phyloP scores from a whole-genome alignment of 352 stramenopile genomes.

The Phytophthora multivora region DNA sequence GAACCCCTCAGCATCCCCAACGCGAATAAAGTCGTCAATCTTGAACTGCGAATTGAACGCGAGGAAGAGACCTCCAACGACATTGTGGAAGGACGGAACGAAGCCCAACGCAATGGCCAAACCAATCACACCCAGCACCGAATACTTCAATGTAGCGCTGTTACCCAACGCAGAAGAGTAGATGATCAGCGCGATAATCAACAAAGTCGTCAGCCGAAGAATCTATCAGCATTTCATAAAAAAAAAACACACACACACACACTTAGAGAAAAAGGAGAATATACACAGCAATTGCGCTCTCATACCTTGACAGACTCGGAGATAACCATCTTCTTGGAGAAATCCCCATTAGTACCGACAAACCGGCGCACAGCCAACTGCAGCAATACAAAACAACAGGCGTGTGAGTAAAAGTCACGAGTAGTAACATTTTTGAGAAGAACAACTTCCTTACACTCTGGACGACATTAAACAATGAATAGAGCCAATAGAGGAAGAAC shows the following conservation, averaged over 20 bases:
- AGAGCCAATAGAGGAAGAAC: slow-evolving; percentile 91
- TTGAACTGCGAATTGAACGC: slow-evolving; percentile 91
- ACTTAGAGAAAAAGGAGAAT: neutral
- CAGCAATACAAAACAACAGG: slow-evolving; percentile 10
- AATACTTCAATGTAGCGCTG: slow-evolving; percentile 81
- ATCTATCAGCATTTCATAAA: slow-evolving; percentile 43
- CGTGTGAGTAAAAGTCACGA: neutral
- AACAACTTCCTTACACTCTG: slow-evolving; percentile 64
- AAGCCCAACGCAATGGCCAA: slow-evolving; percentile 86
- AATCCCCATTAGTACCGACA: slow-evolving; percentile 78
- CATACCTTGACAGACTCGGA: slow-evolving; percentile 87
- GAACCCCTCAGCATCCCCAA: slow-evolving; percentile 75
- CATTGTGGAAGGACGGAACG: slow-evolving; percentile 87
- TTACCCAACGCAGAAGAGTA: slow-evolving; percentile 80
- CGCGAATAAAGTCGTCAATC: slow-evolving; percentile 88
- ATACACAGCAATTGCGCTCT: neutral
- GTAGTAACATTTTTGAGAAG: neutral
- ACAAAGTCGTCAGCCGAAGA: slow-evolving; percentile 69
- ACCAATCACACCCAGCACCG: slow-evolving; percentile 81
- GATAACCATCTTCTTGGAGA: slow-evolving; percentile 90
- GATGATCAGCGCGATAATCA: slow-evolving; percentile 87
- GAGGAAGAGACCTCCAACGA: slow-evolving; percentile 83
- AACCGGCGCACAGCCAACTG: slow-evolving; percentile 80
- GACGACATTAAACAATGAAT: slow-evolving; percentile 89
- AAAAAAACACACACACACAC: too few relatives aligned